phyloP scores from a whole-genome alignment of 2,329 filamentous ascomycete genomes.

The Diaporthe ilicicola region DNA sequence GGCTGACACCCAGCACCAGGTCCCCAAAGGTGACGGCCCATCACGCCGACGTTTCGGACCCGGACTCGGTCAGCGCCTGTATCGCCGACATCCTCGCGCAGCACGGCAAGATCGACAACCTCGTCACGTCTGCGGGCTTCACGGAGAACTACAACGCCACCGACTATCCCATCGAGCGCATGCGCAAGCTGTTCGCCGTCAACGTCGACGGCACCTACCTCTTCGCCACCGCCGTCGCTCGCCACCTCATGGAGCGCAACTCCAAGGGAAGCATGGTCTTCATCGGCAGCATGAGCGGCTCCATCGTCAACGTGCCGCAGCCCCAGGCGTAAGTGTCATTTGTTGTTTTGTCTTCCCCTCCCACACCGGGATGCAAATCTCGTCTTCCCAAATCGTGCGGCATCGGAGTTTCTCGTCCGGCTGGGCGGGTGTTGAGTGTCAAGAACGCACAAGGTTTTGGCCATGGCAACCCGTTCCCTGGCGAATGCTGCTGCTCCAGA shows the following conservation, averaged over 20 bases:
- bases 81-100: slow-evolving; percentile 73
- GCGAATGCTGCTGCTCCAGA: not conserved
- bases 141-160: slow-evolving; percentile 95
- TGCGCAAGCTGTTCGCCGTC: slow-evolving; percentile 93
- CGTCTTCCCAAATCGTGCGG: not conserved
- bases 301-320: slow-evolving; percentile 95
- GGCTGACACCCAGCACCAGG: slow-evolving; percentile 47
- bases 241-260: slow-evolving; percentile 86
- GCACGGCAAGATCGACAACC: slow-evolving; percentile 86
- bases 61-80: slow-evolving; percentile 78
- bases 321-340: slow-evolving; percentile 72
- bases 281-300: slow-evolving; percentile 93
- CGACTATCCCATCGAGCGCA: slow-evolving; percentile 87
- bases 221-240: slow-evolving; percentile 84
- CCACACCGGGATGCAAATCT: not conserved
- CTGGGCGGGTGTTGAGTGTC: not conserved
- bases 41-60: slow-evolving; percentile 85
- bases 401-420: not conserved
- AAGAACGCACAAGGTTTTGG: not conserved
- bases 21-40: slow-evolving; percentile 88
- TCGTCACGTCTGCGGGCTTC: slow-evolving; percentile 96
- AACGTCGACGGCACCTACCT: slow-evolving; percentile 94
- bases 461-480: not conserved
- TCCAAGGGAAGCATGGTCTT: slow-evolving; percentile 86
- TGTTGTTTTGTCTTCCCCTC: not conserved